Conservation (phyloP, 106 monocot genomes). For the Cymbidium sinense region DNA sequence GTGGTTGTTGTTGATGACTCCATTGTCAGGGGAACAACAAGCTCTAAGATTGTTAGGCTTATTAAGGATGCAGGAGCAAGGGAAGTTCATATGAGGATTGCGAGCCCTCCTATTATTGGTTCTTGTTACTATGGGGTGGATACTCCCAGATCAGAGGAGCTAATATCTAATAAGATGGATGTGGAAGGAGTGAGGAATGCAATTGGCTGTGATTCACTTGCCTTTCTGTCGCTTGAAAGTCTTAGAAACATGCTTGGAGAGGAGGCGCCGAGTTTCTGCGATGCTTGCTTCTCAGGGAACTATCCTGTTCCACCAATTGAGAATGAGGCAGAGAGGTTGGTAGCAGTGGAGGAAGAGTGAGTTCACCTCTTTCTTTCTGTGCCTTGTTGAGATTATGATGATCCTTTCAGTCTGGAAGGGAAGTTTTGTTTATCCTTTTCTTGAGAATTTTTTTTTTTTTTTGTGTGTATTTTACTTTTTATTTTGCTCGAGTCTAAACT, state of each 20-base stretch:
- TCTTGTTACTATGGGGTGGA: conserved; percentile 95
- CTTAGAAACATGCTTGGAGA: conserved; percentile 27
- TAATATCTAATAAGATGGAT: conserved; percentile 64
- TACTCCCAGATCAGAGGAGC: conserved; percentile 64
- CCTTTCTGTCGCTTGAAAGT: conserved; percentile 44
- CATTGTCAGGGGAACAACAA: conserved; percentile 85
- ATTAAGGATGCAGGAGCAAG: conserved; percentile 65
- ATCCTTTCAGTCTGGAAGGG: background rate
- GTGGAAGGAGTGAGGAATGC: conserved; percentile 38
- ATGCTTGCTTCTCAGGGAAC: conserved; percentile 59
- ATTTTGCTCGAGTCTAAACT: background rate
- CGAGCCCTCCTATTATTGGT: conserved; percentile 74
- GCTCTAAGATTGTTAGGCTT: conserved; percentile 82
- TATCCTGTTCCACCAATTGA: conserved; percentile 54
- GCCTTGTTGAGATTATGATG: background rate
- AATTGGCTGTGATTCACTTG: conserved; percentile 59
- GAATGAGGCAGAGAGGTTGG: conserved; percentile 16
- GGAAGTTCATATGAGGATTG: conserved; percentile 94
- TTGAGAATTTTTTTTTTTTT: background rate
- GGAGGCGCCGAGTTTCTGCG: conserved; percentile 48
- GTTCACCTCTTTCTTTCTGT: background rate
- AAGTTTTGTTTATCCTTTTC: background rate
- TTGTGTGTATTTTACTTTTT: background rate
- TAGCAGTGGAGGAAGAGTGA: background rate
- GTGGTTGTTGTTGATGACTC: conserved; percentile 90